A percentile compares a stretch with the other conserved stretches of the same genome.
phyloP scores from a whole-genome alignment of 345 rosid species.

The Gossypium australe region DNA sequence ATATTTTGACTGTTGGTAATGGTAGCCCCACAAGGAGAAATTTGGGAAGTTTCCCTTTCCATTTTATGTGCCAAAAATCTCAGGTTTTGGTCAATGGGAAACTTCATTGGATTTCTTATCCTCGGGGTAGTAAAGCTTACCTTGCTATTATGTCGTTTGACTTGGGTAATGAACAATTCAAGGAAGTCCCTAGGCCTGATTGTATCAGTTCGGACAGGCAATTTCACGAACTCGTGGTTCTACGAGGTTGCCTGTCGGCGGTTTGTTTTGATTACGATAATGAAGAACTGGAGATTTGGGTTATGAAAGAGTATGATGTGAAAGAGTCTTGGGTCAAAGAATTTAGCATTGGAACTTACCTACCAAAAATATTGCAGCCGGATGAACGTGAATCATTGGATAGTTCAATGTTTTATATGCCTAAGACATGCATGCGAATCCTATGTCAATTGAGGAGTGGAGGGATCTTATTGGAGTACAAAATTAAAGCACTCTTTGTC shows the following conservation, averaged over 20 bases:
- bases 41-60: constrained; percentile 52
- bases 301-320: constrained; percentile 56
- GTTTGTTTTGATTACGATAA: constrained; percentile 46
- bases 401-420: constrained; percentile 1
- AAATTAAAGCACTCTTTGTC: constrained; percentile 49
- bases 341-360: constrained; percentile 51
- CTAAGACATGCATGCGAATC: constrained; percentile 43
- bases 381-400: neutral
- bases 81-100: constrained; percentile 69
- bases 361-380: constrained; percentile 60
- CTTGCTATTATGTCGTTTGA: constrained; percentile 67
- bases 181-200: constrained; percentile 66
- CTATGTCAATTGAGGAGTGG: constrained; percentile 56
- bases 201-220: constrained; percentile 49
- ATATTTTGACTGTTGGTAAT: constrained; percentile 38
- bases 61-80: constrained; percentile 42
- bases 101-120: constrained; percentile 71
- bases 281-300: constrained; percentile 78
- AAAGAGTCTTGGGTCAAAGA: constrained; percentile 71
- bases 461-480: constrained; percentile 70
- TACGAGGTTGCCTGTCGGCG: constrained; percentile 57
- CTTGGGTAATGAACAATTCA: constrained; percentile 60
- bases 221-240: constrained; percentile 48
- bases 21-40: constrained; percentile 52
- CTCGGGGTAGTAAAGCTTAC: constrained; percentile 43